These are phyloP conservation scores for Leucaena leucocephala DNA, from an alignment of 306 rosid genomes.

Conservation along the genomic window DNA sequence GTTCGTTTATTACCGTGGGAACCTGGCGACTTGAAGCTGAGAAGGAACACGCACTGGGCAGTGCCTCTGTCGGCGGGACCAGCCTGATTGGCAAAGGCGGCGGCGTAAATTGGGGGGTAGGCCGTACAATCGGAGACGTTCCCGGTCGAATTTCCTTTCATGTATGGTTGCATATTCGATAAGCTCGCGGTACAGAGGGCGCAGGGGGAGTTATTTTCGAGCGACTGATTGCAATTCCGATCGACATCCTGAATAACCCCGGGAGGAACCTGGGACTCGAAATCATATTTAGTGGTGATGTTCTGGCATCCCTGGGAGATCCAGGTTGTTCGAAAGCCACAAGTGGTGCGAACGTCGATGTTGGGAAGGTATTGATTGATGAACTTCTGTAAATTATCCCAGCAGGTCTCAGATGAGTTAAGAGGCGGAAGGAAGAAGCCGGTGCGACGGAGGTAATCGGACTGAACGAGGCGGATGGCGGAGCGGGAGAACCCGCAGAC, in stretches of 20 bases:
- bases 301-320: conserved; percentile 76
- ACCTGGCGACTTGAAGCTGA: conserved; percentile 28
- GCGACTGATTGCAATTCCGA: conserved; percentile 51
- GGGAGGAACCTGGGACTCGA: conserved; percentile 33
- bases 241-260: conserved; percentile 15
- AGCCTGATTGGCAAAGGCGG: conserved; percentile 52
- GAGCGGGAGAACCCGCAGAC: conserved; percentile 60
- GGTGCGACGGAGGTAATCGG: conserved; percentile 62
- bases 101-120: conserved; percentile 65
- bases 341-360: conserved; percentile 31
- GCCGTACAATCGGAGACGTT: conserved; percentile 66
- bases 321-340: conserved; percentile 43
- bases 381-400: conserved; percentile 32
- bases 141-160: conserved; percentile 48
- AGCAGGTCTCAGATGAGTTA: conserved; percentile 42
- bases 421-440: conserved; percentile 52
- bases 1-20: conserved; percentile 38
- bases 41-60: conserved; percentile 60
- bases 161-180: conserved; percentile 25
- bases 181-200: conserved; percentile 60
- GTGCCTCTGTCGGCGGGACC: conserved; percentile 61
- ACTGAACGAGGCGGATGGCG: conserved; percentile 68
- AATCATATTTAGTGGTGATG: conserved; percentile 56
- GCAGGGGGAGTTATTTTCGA: conserved; percentile 66
- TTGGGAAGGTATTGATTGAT: conserved; percentile 16